Percentiles rank a stretch among this genome's conserved stretches.
These are phyloP conservation scores for Podospora sp. DNA, from an alignment of 495 filamentous ascomycete species.

Conservation along the genomic window DNA sequence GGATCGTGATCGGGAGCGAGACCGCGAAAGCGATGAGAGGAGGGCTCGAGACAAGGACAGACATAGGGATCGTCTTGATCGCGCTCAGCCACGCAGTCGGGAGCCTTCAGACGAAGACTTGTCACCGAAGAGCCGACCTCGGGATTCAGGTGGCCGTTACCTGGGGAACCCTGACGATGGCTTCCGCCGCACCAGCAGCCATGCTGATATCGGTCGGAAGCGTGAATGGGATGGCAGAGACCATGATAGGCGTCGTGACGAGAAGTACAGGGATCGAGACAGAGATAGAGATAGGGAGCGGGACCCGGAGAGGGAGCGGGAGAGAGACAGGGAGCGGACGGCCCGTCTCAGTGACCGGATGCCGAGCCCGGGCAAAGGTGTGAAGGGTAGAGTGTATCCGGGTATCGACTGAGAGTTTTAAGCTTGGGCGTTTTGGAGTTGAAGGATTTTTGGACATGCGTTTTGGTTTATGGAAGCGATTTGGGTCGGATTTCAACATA, in stretches of 20 bases:
- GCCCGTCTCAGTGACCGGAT: constrained; percentile 17
- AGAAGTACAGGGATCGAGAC: constrained; percentile 17
- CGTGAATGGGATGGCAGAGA: constrained; percentile 37
- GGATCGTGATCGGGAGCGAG: constrained; percentile 20
- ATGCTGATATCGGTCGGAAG: constrained; percentile 44
- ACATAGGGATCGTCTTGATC: constrained; percentile 30
- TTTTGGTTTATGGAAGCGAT: too few species aligned
- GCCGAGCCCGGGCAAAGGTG: constrained; percentile 33
- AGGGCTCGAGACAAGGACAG: constrained; percentile 16
- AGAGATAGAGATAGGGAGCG: constrained; percentile 18
- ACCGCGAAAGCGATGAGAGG: constrained; percentile 19
- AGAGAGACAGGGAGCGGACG: constrained; percentile 19
- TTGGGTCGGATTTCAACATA: background rate
- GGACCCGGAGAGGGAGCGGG: constrained; percentile 26
- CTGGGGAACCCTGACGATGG: constrained; percentile 28
- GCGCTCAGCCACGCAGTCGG: constrained; percentile 14
- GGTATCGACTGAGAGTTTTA: constrained; percentile 20
- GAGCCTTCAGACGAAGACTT: constrained; percentile 17
- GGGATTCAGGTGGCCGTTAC: constrained; percentile 25
- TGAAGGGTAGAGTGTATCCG: constrained; percentile 44
- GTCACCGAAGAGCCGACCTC: constrained; percentile 6
- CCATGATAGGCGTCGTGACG: constrained; percentile 15
- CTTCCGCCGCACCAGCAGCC: constrained; percentile 48
- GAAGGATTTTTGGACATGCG: too few species aligned
- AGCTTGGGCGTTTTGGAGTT: too few species aligned